These are phyloP conservation scores for Epichloe typhina DNA, from an alignment of 2,329 filamentous ascomycete species.

Conservation along the genomic window DNA sequence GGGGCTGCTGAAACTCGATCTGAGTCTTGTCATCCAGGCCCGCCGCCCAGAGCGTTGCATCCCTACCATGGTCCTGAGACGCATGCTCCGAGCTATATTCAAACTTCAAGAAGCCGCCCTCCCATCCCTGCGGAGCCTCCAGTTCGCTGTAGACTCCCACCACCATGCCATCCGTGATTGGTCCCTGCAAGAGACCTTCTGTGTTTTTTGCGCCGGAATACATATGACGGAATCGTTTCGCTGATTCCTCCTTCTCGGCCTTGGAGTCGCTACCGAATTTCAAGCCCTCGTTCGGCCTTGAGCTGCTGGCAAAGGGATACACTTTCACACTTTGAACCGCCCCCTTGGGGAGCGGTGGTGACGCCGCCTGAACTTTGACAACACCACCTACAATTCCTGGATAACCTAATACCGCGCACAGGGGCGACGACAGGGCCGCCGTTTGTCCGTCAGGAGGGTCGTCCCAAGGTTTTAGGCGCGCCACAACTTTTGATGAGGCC, in stretches of 20 bases:
- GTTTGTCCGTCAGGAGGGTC: slow-evolving; percentile 75
- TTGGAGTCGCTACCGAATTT: slow-evolving; percentile 83
- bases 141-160: slow-evolving; percentile 45
- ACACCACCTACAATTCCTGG: slow-evolving; percentile 71
- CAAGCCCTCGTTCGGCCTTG: slow-evolving; percentile 50
- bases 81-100: slow-evolving; percentile 31
- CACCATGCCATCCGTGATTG: slow-evolving; percentile 79
- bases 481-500: slow-evolving; percentile 51
- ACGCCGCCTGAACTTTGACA: slow-evolving; percentile 74
- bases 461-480: slow-evolving; percentile 65
- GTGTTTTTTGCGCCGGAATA: slow-evolving; percentile 45
- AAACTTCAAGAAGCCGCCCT: slow-evolving; percentile 73
- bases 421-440: slow-evolving; percentile 60
- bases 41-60: slow-evolving; percentile 54
- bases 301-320: slow-evolving; percentile 57
- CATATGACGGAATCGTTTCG: slow-evolving; percentile 56
- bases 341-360: slow-evolving; percentile 53
- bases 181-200: slow-evolving; percentile 62
- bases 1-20: slow-evolving; percentile 64
- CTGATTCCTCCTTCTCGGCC: slow-evolving; percentile 64
- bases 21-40: slow-evolving; percentile 62
- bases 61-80: slow-evolving; percentile 30
- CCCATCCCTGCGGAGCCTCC: slow-evolving; percentile 51
- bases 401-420: slow-evolving; percentile 63
- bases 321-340: slow-evolving; percentile 57